Base-by-base conservation (phyloP, 106 monocot species). In the Apostasia ramifera region DNA sequence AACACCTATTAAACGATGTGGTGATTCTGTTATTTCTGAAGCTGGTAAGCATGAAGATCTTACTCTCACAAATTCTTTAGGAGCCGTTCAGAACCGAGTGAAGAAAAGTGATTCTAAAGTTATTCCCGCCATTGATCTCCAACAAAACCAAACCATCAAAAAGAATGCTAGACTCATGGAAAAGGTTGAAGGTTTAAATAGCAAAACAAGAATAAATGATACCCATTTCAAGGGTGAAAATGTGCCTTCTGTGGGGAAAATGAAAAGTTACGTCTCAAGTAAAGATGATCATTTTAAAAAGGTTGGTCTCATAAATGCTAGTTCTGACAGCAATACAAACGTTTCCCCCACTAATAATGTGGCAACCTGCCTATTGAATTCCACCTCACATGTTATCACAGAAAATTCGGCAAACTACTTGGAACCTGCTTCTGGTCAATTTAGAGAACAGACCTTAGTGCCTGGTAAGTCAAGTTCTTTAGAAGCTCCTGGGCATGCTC, bases 151-250 rank as follows among this genome's bases (percentile, higher is more conserved):
- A 68, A 68, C 73, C 53, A 61, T 74, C 11, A 85, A 74, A 73
- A 89, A 82, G 71, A 81, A 83, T 76, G 69, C 79, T 38, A 42
- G 80, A 15, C 75, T 89, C 4, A 83, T 89, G 66, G 82, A 85
- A 66, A 89, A 85, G 63, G 80, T 85, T 53, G 85, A 73, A 73
- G 70, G 66, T 8, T 73, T 89, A 75, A 85, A 89, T 66, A 75
- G 70, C 61, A 89, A 80, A 86, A 73, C 76, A 55, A 69, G 86
- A 56, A 79, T 55, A 59, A 63, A 60, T 75, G 79, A 98, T 77
- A 68, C 52, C 12, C 77, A 75, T 13, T 57, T 51, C 66, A 67
- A 70, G 8, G 77, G 1, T 40, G 71, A 51, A 51, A 53, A 50
- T 68, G 40, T 63, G 42, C 41, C 67, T 59, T 47, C 59, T 1